phyloP scores from a whole-genome alignment of 257 asterid species.

The Solanum bukasovii region DNA sequence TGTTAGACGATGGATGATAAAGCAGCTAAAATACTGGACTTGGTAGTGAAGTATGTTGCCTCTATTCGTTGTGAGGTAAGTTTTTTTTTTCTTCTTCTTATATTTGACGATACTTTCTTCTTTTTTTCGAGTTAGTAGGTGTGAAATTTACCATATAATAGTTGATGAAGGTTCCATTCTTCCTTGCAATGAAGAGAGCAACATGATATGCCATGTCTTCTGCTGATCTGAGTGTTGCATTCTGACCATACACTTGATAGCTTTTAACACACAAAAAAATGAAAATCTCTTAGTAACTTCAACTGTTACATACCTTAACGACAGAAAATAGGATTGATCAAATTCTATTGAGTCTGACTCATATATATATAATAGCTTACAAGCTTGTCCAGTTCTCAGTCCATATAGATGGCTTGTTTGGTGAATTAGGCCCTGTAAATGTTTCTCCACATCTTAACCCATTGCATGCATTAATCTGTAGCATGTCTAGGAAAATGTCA shows the following conservation, averaged over 20 bases:
- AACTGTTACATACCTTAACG: not conserved
- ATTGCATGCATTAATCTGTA: conserved; percentile 85
- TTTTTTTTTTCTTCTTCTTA: not conserved
- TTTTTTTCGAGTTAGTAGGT: not conserved
- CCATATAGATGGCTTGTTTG: conserved; percentile 86
- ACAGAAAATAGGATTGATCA: not conserved
- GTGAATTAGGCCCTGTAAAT: conserved; percentile 82
- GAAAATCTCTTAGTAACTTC: not conserved
- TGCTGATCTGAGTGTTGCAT: conserved; percentile 36
- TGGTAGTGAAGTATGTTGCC: not conserved
- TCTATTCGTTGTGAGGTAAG: not conserved
- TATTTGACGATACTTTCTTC: not conserved
- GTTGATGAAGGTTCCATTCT: conserved; percentile 78
- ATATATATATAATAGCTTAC: conserved; percentile 28
- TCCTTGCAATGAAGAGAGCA: conserved; percentile 65
- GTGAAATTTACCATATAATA: conserved; percentile 64
- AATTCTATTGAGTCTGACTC: not conserved
- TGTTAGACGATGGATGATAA: not conserved
- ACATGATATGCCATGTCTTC: conserved; percentile 63
- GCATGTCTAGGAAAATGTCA: not conserved
- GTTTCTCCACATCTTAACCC: conserved; percentile 77
- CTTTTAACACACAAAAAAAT: conserved; percentile 16
- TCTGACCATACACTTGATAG: conserved; percentile 54
- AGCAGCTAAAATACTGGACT: not conserved
- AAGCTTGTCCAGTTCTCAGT: conserved; percentile 95